A percentile compares a stretch with the other conserved stretches of the same genome.
phyloP scores from a whole-genome alignment of 1,284 basidiomycete genomes.

The Pseudozyma thailandica region DNA sequence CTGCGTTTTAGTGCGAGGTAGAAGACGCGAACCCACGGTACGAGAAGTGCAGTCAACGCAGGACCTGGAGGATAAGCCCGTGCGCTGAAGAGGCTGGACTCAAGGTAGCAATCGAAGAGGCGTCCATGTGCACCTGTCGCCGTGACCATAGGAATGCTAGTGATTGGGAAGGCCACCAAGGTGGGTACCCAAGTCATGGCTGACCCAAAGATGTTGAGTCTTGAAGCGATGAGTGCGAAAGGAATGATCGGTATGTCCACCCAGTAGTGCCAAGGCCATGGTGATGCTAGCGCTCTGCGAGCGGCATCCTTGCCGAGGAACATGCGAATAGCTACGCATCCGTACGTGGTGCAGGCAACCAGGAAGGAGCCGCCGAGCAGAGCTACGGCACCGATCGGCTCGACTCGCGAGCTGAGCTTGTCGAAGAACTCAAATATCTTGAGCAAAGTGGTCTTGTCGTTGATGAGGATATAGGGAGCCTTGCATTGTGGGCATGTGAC shows the following conservation, averaged over 20 bases:
- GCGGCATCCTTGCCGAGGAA: conserved; percentile 51
- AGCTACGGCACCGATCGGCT: conserved; percentile 36
- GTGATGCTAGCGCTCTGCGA: conserved; percentile 34
- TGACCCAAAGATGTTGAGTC: conserved; percentile 55
- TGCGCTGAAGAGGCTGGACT: conserved; percentile 16
- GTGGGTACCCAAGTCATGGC: conserved; percentile 60
- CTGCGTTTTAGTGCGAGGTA: conserved; percentile 57
- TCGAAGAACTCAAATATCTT: conserved; percentile 44
- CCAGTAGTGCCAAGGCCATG: conserved; percentile 63
- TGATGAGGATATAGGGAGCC: conserved; percentile 48
- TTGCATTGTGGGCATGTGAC: conserved; percentile 59
- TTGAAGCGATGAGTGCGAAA: conserved; percentile 56
- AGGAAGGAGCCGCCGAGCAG: conserved; percentile 39
- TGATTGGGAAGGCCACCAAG: conserved; percentile 50
- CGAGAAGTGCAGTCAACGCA: conserved; percentile 47
- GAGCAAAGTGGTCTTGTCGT: conserved; percentile 45
- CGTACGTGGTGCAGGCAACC: conserved; percentile 50
- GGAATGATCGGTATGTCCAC: conserved; percentile 65
- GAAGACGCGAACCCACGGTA: conserved; percentile 60
- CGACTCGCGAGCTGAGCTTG: conserved; percentile 22
- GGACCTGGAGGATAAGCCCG: conserved; percentile 54
- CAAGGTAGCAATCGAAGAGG: conserved; percentile 24
- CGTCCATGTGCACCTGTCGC: conserved; percentile 20
- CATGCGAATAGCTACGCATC: conserved; percentile 53
- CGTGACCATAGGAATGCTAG: conserved; percentile 22